Base-by-base conservation (phyloP, 2,329 filamentous ascomycete species). In the Epichloe sp. region DNA sequence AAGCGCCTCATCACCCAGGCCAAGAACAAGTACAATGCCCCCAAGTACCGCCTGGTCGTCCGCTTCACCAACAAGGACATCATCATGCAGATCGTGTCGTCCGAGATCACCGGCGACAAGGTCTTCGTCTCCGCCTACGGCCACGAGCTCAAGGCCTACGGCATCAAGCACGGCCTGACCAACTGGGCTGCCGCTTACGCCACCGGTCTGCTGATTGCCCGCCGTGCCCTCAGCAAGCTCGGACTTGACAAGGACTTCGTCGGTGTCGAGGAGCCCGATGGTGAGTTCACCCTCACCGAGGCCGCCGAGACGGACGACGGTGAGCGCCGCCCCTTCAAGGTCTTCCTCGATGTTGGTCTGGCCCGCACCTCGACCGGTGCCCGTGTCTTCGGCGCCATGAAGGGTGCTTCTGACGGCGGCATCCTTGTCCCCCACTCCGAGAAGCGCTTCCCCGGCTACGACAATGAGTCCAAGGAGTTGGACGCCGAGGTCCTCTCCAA, bases 1-100 rank as follows among this genome's bases (percentile, higher is more conserved):
- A 97, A 97, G 88, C 86, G 93, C 70, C 82, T 98, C 75, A 93
- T 97, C 81, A 90, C 88, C 79, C 93, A 98, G 83, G 93, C 93
- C 78, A 98, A 97, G 88, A 98, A 98, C 88, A 98, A 98, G 86
- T 98, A 97, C 86, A 95, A 95, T 78, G 86, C 93, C 59, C 93
- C 93, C 76, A 98, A 98, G 84, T 97, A 98, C 86, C 88, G 93
- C 70, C 86, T 98, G 69, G 93, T 98, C 62, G 88, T 98, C 71
- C 93, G 93, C 73, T 95, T 95, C 86, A 94, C 88, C 81, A 95
- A 97, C 86, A 88, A 89, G 76, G 91, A 98, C 82, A 95, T 97
- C 79, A 86, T 97, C 78, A 84, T 83, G 77, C 93, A 98, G 80
- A 93, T 98, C 72, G 83, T 98, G 72, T 86, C 81, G 70, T 94